Conservation (phyloP, 805 yeast species). For the Metschnikowia lunata region DNA sequence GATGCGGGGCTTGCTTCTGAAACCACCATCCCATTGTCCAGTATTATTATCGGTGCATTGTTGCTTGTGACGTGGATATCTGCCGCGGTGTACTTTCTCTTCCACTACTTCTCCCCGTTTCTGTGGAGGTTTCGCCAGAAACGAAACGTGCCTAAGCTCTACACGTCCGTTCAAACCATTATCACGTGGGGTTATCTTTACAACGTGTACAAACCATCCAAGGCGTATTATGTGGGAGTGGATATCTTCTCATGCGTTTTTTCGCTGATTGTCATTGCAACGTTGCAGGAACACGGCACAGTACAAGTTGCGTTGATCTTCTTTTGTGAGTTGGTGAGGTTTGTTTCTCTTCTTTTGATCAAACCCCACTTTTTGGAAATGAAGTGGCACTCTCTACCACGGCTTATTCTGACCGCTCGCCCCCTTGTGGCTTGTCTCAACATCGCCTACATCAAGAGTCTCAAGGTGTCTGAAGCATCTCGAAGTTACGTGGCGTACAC, state of each 20-base stretch:
- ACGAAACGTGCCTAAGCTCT: conserved; percentile 29
- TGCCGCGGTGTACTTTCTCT: conserved; percentile 10
- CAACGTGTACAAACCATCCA: conserved; percentile 40
- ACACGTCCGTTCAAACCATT: conserved; percentile 45
- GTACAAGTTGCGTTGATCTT: conserved; percentile 41
- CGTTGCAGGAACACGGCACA: conserved; percentile 40
- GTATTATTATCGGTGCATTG: conserved; percentile 30
- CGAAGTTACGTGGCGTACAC: conserved; percentile 43
- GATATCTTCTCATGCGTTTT: conserved; percentile 32
- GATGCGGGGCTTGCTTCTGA: not conserved
- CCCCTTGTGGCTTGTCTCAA: conserved; percentile 38
- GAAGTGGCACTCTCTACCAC: conserved; percentile 26
- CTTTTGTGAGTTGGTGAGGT: conserved; percentile 29
- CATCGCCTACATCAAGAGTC: conserved; percentile 37
- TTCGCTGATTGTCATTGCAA: conserved; percentile 39
- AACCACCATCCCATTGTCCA: conserved; percentile 13
- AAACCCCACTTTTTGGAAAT: conserved; percentile 28
- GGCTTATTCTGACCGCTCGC: conserved; percentile 36
- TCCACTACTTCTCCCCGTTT: conserved; percentile 14
- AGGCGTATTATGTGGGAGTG: conserved; percentile 34
- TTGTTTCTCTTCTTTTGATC: conserved; percentile 19
- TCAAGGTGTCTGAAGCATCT: conserved; percentile 33
- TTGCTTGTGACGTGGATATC: conserved; percentile 19
- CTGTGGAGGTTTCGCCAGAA: conserved; percentile 14
- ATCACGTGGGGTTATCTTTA: conserved; percentile 46